phyloP scores from a whole-genome alignment of 371 early-diverging fungal species.

The Haplosporangium sp. region DNA sequence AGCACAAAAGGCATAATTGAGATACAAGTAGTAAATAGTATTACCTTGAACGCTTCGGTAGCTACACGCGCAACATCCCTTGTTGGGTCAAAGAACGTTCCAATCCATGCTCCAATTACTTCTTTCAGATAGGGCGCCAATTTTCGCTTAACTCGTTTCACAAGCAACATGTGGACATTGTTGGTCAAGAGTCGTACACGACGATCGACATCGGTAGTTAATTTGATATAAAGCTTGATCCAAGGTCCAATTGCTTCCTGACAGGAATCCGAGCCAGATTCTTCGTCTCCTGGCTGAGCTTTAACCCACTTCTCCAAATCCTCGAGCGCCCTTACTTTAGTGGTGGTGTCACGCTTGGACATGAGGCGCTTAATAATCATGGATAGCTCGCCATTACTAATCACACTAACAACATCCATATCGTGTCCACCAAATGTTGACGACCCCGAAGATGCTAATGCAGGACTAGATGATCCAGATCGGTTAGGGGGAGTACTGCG shows the following conservation, averaged over 20 bases:
- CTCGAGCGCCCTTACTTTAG: constrained; percentile 78
- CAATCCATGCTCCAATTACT: constrained; percentile 72
- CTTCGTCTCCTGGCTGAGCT: constrained; percentile 51
- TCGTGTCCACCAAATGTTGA: constrained; percentile 28
- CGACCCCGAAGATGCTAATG: constrained; percentile 24
- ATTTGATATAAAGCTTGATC: constrained; percentile 65
- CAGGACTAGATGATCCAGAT: constrained; percentile 43
- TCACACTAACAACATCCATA: constrained; percentile 32
- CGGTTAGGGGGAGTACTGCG: constrained; percentile 29
- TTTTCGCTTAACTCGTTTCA: constrained; percentile 66
- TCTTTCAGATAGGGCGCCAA: constrained; percentile 73
- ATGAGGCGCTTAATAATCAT: constrained; percentile 71
- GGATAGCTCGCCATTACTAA: constrained; percentile 62
- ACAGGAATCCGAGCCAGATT: constrained; percentile 40
- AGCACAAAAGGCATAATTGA: neutral
- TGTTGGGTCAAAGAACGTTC: constrained; percentile 70
- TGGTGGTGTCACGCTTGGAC: constrained; percentile 73
- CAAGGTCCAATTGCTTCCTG: constrained; percentile 56
- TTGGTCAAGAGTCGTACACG: constrained; percentile 68
- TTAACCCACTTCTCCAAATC: constrained; percentile 69
- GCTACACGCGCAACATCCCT: constrained; percentile 69
- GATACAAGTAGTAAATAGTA: neutral
- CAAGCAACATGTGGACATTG: constrained; percentile 65
- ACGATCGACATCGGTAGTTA: constrained; percentile 73
- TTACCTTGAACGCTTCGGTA: constrained; percentile 66